These are phyloP conservation scores for Ascochyta koolunga DNA, from an alignment of 2,329 filamentous ascomycete species.

Conservation along the genomic window DNA sequence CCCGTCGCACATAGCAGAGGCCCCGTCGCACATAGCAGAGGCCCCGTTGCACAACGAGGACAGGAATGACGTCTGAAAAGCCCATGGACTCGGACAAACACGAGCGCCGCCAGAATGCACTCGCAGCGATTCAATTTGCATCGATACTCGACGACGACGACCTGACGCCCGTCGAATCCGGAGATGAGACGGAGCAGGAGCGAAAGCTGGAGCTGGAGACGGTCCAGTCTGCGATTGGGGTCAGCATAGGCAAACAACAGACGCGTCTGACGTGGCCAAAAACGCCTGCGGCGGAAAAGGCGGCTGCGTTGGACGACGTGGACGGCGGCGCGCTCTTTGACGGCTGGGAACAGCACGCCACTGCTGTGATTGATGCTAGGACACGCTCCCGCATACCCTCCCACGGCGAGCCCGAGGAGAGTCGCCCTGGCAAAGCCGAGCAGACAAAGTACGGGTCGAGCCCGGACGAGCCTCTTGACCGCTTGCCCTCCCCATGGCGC, in stretches of 20 bases:
- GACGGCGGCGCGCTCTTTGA: slow-evolving; percentile 57
- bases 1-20: slow-evolving; percentile 5
- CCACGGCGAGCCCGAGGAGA: slow-evolving; percentile 6
- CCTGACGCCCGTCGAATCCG: slow-evolving; percentile 50
- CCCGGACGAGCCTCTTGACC: slow-evolving; percentile 24
- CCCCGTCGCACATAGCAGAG: slow-evolving; percentile 6
- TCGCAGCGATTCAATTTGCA: slow-evolving; percentile 51
- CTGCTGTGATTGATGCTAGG: slow-evolving; percentile 8
- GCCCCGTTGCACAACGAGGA: slow-evolving; percentile 24
- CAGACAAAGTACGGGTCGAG: slow-evolving; percentile 9
- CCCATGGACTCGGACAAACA: slow-evolving; percentile 3
- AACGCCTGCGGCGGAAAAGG: slow-evolving; percentile 65
- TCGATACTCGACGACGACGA: slow-evolving; percentile 46
- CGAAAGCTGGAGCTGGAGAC: slow-evolving; percentile 45
- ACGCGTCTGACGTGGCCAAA: slow-evolving; percentile 62
- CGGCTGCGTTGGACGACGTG: slow-evolving; percentile 58
- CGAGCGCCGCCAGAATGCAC: slow-evolving; percentile 42
- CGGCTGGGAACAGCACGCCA: slow-evolving; percentile 38
- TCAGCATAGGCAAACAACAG: slow-evolving; percentile 65
- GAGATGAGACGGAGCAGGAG: slow-evolving; percentile 48
- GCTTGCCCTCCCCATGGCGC: slow-evolving; percentile 55
- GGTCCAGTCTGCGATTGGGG: slow-evolving; percentile 58
- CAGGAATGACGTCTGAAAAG: slow-evolving; percentile 19
- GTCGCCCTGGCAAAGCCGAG: neutral
- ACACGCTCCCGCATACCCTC: neutral